Base-by-base conservation (phyloP, 352 stramenopile genomes). In the Globisporangium takayamanum region DNA sequence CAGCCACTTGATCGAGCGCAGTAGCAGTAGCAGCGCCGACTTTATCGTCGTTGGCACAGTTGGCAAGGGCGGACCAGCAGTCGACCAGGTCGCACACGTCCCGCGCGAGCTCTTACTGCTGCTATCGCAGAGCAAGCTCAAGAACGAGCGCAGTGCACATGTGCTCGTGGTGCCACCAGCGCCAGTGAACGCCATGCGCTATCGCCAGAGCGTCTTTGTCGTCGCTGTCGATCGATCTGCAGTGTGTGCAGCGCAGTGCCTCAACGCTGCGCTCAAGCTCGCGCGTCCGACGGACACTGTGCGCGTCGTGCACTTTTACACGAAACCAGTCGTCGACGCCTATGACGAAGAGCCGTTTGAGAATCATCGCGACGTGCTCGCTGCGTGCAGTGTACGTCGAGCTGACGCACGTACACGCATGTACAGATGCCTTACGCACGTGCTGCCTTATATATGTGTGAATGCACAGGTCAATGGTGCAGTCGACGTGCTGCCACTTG, bases 291-390 rank as follows among this genome's bases (percentile, higher is more conserved):
- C 53, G 0, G 76, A 89, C 55, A 48, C 50, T 42, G 50, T 87
- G 18, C 72, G 70, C 2, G 50, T 89, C 28, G 76, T 89, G 16
- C 76, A 88, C 57, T 89, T 89, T 50, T 85, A 78, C 64, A 65
- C 77, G 36, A 72, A 71, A 8, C 73, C 72, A 6, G 54, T 87
- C 5, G 52, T 77, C 26, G 76, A 64, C 0, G 62, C 62, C 36
- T 78, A 64, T 33, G 67, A 86, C 48, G 44, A 63, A 5, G 33
- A 69, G 30, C 60, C 62, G 0, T 76, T 86, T 39, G 59, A 64
- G 15, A 62, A 64, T 57, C 81, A 74, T 30, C 45, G 49, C 8
- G 66, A 67, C 18, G 62, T 81, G 18, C 61, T 85, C 25, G 45
- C 66, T 5, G 57, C 41, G 18, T 53, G 64, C 42, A 62, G 51